Base-by-base conservation (phyloP, 352 stramenopile genomes). In the Phytophthora hibernalis region DNA sequence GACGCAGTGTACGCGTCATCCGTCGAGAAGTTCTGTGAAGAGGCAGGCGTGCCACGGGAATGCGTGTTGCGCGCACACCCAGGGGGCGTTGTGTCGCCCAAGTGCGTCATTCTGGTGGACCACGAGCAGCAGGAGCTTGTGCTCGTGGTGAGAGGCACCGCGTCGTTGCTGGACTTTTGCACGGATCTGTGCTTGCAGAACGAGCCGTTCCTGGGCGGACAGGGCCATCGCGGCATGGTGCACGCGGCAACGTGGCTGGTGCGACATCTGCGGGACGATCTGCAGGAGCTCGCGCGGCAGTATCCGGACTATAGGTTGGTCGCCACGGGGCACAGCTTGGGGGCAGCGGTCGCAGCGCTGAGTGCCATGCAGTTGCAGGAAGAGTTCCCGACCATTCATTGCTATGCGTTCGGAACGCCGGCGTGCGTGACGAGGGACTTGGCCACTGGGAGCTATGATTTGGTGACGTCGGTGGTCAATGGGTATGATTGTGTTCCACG, bases 221-320 rank as follows among this genome's bases (percentile, higher is more conserved):
- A 95, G 58, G 87, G 80, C 11, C 87, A 95, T 61, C 83, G 87
- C n/a, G 87, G 87, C 15, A 95, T 95, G 68, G 85, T 92, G 13
- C 87, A 93, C 38, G 82, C 87, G 4, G 76, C 87, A 5, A 74
- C 77, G 20, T 93, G 83, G 87, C 77, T 95, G 10, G 81, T 90
- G 33, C 68, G 68, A 15, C 78, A 90, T 18, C 53, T 93, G 16
- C 62, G 73, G n/a, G 40, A 70, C 11, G 82, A 92, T 31, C 61
- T 95, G 20, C 44, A 68, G 12, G 42, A 75, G 42, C 64, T 93
- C 15, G 63, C 62, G 1, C 35, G 48, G 9, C 52, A 80, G 18
- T 68, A 93, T 58, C 76, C 79, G 21, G 73, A 84, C 11, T 93
- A 93, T 65, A 59, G 58, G 1, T 7, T 95, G 10, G 64, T 89